Conservation (phyloP, 2,329 filamentous ascomycete species). For the Paracorniculantispora psalliotae region DNA sequence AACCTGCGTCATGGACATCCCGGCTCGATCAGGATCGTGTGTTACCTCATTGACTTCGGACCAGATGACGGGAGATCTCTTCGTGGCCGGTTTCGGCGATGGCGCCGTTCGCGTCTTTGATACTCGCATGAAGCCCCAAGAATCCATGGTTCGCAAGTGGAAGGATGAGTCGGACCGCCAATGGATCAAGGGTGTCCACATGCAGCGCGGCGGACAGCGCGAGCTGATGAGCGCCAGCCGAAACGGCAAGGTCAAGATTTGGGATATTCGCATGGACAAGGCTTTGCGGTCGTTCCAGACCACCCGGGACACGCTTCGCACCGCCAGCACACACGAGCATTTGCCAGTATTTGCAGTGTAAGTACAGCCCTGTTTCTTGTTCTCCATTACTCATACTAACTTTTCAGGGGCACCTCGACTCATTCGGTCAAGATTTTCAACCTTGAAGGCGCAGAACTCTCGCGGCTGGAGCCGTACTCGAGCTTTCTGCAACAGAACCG, state of each 20-base stretch:
- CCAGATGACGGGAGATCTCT: slow-evolving; percentile 94
- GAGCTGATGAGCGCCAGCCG: slow-evolving; percentile 87
- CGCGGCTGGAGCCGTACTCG: slow-evolving; percentile 82
- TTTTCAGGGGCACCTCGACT: slow-evolving; percentile 71
- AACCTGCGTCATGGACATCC: slow-evolving; percentile 89
- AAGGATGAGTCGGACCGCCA: slow-evolving; percentile 80
- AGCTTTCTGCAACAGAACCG: slow-evolving; percentile 80
- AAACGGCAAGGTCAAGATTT: slow-evolving; percentile 89
- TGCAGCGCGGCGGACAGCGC: slow-evolving; percentile 90
- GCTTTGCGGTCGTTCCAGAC: slow-evolving; percentile 69
- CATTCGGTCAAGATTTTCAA: slow-evolving; percentile 92
- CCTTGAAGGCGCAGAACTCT: slow-evolving; percentile 73
- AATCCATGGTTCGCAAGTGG: slow-evolving; percentile 95
- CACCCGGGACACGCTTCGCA: slow-evolving; percentile 73
- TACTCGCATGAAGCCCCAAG: slow-evolving; percentile 74
- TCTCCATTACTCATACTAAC: not conserved
- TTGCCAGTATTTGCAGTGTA: slow-evolving; percentile 92
- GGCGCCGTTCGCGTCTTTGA: slow-evolving; percentile 93
- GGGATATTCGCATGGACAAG: slow-evolving; percentile 88
- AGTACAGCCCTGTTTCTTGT: slow-evolving; percentile 44
- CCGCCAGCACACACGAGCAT: slow-evolving; percentile 90
- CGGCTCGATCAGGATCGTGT: slow-evolving; percentile 88
- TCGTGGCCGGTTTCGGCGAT: slow-evolving; percentile 94
- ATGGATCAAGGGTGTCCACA: slow-evolving; percentile 94
- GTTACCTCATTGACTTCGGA: slow-evolving; percentile 95